phyloP scores from a whole-genome alignment of 306 rosid species.

The Prunus davidiana region DNA sequence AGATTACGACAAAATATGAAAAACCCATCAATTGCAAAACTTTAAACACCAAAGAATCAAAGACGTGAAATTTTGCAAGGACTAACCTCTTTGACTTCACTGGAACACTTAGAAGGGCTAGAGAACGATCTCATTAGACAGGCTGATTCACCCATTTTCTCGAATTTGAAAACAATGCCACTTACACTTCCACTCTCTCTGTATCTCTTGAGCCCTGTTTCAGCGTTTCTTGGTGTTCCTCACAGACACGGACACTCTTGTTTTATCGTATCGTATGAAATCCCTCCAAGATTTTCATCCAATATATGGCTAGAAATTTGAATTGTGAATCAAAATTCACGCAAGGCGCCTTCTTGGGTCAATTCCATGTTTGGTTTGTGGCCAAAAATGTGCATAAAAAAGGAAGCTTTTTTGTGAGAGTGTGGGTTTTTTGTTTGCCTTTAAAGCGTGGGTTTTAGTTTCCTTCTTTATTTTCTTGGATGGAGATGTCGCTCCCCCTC shows the following conservation, averaged over 20 bases:
- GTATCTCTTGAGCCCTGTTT: not conserved
- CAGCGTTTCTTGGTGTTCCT: not conserved
- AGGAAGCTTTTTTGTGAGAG: not conserved
- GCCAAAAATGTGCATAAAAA: not conserved
- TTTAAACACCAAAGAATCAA: constrained; percentile 2
- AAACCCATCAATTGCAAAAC: constrained; percentile 13
- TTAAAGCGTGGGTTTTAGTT: not conserved
- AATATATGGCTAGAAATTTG: constrained; percentile 18
- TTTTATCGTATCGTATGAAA: not conserved
- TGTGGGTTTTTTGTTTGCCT: constrained; percentile 3
- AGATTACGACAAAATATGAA: not conserved
- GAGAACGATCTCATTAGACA: constrained; percentile 64
- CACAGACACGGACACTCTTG: constrained; percentile 2
- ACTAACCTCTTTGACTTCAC: constrained; percentile 51
- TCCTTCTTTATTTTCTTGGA: not conserved
- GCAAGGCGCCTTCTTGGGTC: constrained; percentile 23
- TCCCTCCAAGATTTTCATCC: not conserved
- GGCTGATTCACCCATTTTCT: constrained; percentile 54
- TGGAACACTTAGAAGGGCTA: constrained; percentile 42
- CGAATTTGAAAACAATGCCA: not conserved
- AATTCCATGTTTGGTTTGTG: constrained; percentile 6
- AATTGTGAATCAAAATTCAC: not conserved
- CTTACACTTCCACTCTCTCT: not conserved
- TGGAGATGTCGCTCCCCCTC: not conserved
- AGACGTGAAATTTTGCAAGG: not conserved